Percentiles rank a stretch among this genome's conserved stretches.
These are phyloP conservation scores for Mallotus japonicus DNA, from an alignment of 441 rosid genomes.

Conservation along the genomic window DNA sequence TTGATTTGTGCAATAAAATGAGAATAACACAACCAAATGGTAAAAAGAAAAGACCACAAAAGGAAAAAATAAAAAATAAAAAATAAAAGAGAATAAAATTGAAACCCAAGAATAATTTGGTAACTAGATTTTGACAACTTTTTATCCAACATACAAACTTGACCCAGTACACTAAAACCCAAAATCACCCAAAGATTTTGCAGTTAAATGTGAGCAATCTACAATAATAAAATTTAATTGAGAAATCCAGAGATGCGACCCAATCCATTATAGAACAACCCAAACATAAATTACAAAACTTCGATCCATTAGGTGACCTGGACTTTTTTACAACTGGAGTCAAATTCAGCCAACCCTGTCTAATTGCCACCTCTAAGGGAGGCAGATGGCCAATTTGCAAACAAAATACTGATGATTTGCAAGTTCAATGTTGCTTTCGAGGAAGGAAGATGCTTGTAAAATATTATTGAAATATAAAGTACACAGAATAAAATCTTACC, in stretches of 20 bases:
- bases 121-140: no score
- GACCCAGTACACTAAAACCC: not conserved
- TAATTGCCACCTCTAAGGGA: not conserved
- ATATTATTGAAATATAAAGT: not conserved
- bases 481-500: conserved; percentile 32
- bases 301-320: not conserved
- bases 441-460: not conserved
- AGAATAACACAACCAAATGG: not conserved
- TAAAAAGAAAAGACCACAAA: not conserved
- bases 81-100: not conserved
- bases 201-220: not conserved
- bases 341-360: not conserved
- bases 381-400: not conserved
- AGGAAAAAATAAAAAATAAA: not conserved
- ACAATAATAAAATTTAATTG: not conserved
- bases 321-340: not conserved
- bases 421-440: not conserved
- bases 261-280: not conserved
- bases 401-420: no score
- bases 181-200: not conserved
- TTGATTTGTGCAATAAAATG: not conserved
- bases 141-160: no score
- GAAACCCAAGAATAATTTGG: not conserved
- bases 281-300: not conserved
- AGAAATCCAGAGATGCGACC: no score